Evolutionary conservation across 73 alveolate genomes (phyloP), one percentile per base, ranked within the genome.

Genomic region (Paramecium sexaurelia): DNA sequence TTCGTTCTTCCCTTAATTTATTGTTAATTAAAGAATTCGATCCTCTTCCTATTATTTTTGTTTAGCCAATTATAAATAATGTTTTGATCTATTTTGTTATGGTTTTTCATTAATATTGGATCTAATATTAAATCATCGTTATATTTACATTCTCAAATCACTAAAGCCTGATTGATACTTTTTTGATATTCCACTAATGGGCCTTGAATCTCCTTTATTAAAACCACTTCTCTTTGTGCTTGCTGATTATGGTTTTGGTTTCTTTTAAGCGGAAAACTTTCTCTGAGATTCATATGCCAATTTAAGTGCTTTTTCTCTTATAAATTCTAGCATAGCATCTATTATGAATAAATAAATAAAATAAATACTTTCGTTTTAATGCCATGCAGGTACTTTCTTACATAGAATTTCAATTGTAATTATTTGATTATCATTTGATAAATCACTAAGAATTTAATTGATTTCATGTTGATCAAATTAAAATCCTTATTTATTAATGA

Each of bases 1-100:
- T 29, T 88, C 94, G 71, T 88, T 88, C 87, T 71, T 88, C 6
- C 94, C 94, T 69, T 88, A 55, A 45, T 66, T 88, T 6, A 88
- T 88, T 2, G 94, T 88, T 69, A 88, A 37, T 69, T 88, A 32
- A 0, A 88, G 61, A 17, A 88, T 29, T 88, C 94, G 45, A 41
- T 88, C 94, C 29, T 55, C 73, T 88, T 88, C 94, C 35, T 88
- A 22, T 68, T 88, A 55, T 40, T 66, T 88, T 69, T 88, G 56
- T 47, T 88, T 88, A 43, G 85, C 91, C 66, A 68, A 19, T 88
- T 69, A 13, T 41, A 88, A 35, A 55, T 88, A 88, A 35, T 88
- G 57, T 69, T 69, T 88, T 7, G 94, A 88, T 67, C 32, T 29
- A 43, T 88, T 88, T 17, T 75, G 43, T 17, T 27, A 55, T 40